These are phyloP conservation scores for Fusarium verticillioides DNA, from an alignment of 2,329 filamentous ascomycete genomes.

Conservation along the genomic window DNA sequence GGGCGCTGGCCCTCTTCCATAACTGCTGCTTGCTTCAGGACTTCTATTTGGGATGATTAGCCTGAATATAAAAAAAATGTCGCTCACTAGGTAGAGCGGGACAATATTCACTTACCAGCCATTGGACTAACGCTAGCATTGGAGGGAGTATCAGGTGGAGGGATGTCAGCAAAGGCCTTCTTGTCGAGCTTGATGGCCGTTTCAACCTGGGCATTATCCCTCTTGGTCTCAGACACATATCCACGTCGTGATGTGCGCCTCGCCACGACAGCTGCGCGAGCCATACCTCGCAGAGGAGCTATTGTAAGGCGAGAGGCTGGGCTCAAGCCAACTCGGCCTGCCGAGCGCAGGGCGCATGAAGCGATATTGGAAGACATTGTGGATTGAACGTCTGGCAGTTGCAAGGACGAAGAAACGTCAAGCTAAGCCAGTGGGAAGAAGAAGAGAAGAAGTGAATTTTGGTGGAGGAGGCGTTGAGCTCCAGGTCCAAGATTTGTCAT, in stretches of 20 bases:
- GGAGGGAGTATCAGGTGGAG: conserved; percentile 46
- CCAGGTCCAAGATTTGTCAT: conserved; percentile 51
- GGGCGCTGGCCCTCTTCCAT: conserved; percentile 93
- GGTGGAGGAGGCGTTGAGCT: conserved; percentile 37
- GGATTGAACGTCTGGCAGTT: conserved; percentile 37
- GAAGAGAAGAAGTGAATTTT: conserved; percentile 39
- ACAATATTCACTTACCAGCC: conserved; percentile 57
- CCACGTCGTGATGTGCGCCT: conserved; percentile 59
- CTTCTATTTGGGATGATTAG: conserved; percentile 59
- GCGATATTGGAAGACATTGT: conserved; percentile 73
- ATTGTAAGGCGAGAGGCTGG: conserved; percentile 54
- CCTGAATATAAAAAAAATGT: background rate
- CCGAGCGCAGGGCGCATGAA: conserved; percentile 79
- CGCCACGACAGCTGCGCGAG: conserved; percentile 46
- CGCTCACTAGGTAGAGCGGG: background rate
- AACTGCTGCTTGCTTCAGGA: conserved; percentile 90
- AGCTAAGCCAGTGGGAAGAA: conserved; percentile 33
- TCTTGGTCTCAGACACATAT: conserved; percentile 88
- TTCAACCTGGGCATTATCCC: conserved; percentile 84
- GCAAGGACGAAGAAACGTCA: conserved; percentile 36
- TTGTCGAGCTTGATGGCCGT: conserved; percentile 88
- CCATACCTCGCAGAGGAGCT: conserved; percentile 45
- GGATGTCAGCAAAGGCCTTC: conserved; percentile 76
- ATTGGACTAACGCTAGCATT: conserved; percentile 81
- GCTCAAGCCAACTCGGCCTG: conserved; percentile 68